Evolutionary conservation across 257 asterid genomes (phyloP).

Genomic region (Orobanche coerulescens): DNA sequence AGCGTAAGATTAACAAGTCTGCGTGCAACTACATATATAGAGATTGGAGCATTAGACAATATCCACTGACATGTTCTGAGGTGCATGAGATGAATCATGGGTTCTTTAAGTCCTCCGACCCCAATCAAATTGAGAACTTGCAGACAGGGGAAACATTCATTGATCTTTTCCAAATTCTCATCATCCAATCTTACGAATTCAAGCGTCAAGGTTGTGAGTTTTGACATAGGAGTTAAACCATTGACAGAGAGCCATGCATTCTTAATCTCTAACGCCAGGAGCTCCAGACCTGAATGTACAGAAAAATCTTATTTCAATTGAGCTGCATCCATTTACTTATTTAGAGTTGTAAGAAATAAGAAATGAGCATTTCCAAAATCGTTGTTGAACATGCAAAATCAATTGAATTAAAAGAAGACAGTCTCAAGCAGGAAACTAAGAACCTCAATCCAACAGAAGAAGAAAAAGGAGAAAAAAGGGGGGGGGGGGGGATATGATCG

Average conservation of each 20-base stretch:
- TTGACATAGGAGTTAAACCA: slow-evolving; percentile 50
- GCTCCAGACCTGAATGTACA: slow-evolving; percentile 46
- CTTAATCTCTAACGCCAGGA: slow-evolving; percentile 48
- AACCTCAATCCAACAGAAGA: not conserved
- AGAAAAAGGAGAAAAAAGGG: too few relatives aligned
- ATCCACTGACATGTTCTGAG: slow-evolving; percentile 58
- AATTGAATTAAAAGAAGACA: not conserved
- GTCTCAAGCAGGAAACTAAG: not conserved
- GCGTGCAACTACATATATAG: slow-evolving; percentile 52
- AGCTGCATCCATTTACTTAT: not conserved
- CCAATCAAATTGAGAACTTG: slow-evolving; percentile 62
- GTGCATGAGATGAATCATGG: slow-evolving; percentile 45
- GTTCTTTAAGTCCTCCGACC: slow-evolving; percentile 80
- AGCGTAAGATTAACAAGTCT: slow-evolving; percentile 46
- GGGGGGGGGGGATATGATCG: too few relatives aligned
- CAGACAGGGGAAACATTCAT: slow-evolving; percentile 49
- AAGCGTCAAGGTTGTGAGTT: slow-evolving; percentile 59
- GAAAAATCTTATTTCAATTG: slow-evolving; percentile 10
- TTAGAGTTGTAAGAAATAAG: not conserved
- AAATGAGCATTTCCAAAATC: slow-evolving; percentile 15
- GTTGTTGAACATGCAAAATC: not conserved
- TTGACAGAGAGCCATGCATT: slow-evolving; percentile 78
- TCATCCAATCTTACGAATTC: slow-evolving; percentile 73
- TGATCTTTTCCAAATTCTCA: slow-evolving; percentile 61
- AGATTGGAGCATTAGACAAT: slow-evolving; percentile 55